phyloP scores from a whole-genome alignment of 495 filamentous ascomycete genomes.

The Tuber brumale region DNA sequence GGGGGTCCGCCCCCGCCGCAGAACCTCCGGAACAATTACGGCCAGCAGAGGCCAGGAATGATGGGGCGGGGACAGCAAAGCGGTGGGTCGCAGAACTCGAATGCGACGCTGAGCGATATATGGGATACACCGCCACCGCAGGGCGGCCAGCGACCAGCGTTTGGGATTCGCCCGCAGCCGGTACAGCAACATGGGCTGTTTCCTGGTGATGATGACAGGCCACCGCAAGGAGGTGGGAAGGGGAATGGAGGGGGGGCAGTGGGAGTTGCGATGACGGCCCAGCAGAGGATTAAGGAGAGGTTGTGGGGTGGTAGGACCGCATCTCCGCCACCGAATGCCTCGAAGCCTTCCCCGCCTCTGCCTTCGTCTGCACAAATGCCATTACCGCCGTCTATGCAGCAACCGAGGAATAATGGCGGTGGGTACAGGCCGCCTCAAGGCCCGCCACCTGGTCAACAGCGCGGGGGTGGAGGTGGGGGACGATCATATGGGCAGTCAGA shows the following conservation, averaged over 20 bases:
- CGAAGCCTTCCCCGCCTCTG: conserved; percentile 41
- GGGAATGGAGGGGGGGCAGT: conserved; percentile 44
- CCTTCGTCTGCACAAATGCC: conserved; percentile 42
- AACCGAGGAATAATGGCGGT: conserved; percentile 30
- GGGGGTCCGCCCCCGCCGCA: conserved; percentile 59
- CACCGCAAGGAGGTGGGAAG: conserved; percentile 36
- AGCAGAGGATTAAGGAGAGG: conserved; percentile 62
- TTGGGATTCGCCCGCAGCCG: conserved; percentile 47
- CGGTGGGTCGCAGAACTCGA: conserved; percentile 42
- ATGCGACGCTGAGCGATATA: conserved; percentile 60
- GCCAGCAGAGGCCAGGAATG: conserved; percentile 44
- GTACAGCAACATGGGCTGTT: conserved; percentile 36
- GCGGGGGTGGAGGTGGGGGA: conserved; percentile 31
- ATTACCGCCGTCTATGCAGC: conserved; percentile 19
- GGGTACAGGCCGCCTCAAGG: conserved; percentile 23
- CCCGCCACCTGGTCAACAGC: conserved; percentile 14
- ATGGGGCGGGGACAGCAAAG: conserved; percentile 31
- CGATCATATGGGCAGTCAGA: conserved; percentile 16
- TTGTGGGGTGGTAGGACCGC: conserved; percentile 51
- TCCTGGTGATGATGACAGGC: conserved; percentile 38
- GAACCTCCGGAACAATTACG: conserved; percentile 50
- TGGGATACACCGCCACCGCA: conserved; percentile 62
- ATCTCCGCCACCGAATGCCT: conserved; percentile 17
- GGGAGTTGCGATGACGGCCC: conserved; percentile 45
- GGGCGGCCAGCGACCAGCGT: conserved; percentile 49